A percentile compares a stretch with the other conserved stretches of the same genome.
Conservation (phyloP, 305 asterid genomes). For the Andrographis paniculata region DNA sequence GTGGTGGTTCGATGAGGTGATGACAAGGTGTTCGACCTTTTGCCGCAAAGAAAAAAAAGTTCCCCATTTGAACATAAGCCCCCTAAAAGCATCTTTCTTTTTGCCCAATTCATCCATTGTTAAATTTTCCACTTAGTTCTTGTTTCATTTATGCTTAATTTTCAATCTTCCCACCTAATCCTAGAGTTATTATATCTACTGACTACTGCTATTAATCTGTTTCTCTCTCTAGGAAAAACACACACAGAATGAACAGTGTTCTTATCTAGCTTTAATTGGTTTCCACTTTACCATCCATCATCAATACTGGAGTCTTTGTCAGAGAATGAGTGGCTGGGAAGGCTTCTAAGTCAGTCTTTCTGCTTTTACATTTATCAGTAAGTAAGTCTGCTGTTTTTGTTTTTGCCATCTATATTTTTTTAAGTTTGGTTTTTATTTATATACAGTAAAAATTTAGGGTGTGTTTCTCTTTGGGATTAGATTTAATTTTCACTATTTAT, state of each 20-base stretch:
- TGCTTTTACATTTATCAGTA: conserved; percentile 20
- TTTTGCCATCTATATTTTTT: too few species aligned
- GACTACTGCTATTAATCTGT: conserved; percentile 10
- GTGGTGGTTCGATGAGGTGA: not conserved
- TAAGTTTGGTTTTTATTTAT: too few species aligned
- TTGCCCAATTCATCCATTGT: not conserved
- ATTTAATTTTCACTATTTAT: too few species aligned
- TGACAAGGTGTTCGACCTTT: not conserved
- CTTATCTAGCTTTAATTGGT: conserved; percentile 27
- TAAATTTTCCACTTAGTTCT: not conserved
- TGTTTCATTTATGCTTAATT: conserved; percentile 2
- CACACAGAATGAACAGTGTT: conserved; percentile 13
- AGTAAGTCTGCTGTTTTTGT: conserved; percentile 16
- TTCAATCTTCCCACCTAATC: conserved; percentile 14
- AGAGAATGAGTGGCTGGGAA: conserved; percentile 77
- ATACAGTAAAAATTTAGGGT: too few species aligned
- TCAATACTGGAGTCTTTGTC: conserved; percentile 57
- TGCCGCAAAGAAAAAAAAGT: not conserved
- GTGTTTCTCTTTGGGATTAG: too few species aligned
- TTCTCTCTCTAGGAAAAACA: conserved; percentile 2
- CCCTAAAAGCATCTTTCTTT: not conserved
- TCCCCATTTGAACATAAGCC: not conserved
- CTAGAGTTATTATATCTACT: too few species aligned
- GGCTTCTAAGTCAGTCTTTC: conserved; percentile 40
- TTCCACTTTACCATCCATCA: conserved; percentile 34